Evolutionary conservation across 1,284 basidiomycete species (phyloP).

Genomic region (Sanghuangporus weigelae): DNA sequence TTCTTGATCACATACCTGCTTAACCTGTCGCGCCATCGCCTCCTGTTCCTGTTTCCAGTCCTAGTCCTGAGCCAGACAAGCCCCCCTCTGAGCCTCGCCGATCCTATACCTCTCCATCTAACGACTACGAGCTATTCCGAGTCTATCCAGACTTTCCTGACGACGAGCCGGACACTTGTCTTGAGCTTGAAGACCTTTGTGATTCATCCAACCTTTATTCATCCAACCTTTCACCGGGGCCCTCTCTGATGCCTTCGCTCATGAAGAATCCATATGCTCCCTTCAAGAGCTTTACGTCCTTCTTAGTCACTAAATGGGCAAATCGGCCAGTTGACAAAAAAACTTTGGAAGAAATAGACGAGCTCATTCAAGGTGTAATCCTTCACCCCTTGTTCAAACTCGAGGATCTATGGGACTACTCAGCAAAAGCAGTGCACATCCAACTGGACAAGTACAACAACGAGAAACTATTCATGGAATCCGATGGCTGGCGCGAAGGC

Average conservation of each 20-base stretch:
- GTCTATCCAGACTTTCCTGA: not conserved
- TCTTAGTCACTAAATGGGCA: conserved; percentile 19
- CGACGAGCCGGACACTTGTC: not conserved
- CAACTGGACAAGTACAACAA: not conserved
- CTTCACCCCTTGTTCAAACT: conserved; percentile 20
- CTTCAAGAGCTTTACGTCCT: conserved; percentile 1
- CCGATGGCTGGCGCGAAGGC: not conserved
- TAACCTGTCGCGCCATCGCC: not conserved
- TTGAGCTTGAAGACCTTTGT: not conserved
- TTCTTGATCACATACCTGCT: not conserved
- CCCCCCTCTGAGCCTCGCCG: not conserved
- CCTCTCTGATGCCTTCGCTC: not conserved
- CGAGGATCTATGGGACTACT: not conserved
- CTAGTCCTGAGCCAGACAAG: not conserved
- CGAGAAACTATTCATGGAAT: not conserved
- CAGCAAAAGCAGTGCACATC: not conserved
- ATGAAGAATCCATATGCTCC: conserved; percentile 2
- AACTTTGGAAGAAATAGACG: conserved; percentile 23
- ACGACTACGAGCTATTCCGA: not conserved
- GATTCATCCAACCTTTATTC: not conserved
- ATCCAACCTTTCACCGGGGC: not conserved
- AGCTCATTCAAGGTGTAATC: conserved; percentile 28
- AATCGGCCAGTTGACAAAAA: conserved; percentile 22
- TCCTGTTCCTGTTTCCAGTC: not conserved
- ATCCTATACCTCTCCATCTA: not conserved